Percentiles rank a stretch among this genome's conserved stretches.
phyloP scores from a whole-genome alignment of 2,329 filamentous ascomycete species.

The Aspergillus hiratsukae region DNA sequence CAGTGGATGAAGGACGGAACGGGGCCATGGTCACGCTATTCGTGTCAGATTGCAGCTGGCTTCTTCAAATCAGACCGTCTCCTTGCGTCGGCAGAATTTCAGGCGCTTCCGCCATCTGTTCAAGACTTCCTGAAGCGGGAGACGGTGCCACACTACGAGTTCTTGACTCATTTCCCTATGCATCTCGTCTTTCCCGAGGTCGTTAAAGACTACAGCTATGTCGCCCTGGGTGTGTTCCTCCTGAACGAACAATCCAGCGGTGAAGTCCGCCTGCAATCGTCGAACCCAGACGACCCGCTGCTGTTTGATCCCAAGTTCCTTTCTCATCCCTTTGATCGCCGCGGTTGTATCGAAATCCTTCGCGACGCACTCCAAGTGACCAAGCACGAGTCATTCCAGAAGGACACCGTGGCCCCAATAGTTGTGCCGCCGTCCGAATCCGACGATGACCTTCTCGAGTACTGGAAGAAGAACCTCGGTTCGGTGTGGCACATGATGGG shows the following conservation, averaged over 20 bases:
- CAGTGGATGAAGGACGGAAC: constrained; percentile 46
- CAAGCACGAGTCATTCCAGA: constrained; percentile 43
- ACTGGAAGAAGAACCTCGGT: constrained; percentile 42
- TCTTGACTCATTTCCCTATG: no score
- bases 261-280: no score
- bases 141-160: no score
- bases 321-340: constrained; percentile 45
- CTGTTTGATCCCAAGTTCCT: no score
- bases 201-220: no score
- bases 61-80: constrained; percentile 44
- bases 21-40: constrained; percentile 31
- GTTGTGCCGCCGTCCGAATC: constrained; percentile 44
- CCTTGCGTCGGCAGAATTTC: constrained; percentile 47
- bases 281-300: no score
- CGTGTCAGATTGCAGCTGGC: constrained; percentile 28
- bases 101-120: constrained; percentile 35
- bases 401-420: constrained; percentile 41
- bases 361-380: constrained; percentile 42
- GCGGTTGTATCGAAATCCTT: constrained; percentile 46
- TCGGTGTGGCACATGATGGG: constrained; percentile 55
- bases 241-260: no score
- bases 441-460: constrained; percentile 51
- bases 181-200: no score
- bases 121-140: no score
- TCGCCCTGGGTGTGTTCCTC: no score